Base-by-base conservation (phyloP, 2,329 filamentous ascomycete genomes). In the Phaeosphaeriaceae sp. region DNA sequence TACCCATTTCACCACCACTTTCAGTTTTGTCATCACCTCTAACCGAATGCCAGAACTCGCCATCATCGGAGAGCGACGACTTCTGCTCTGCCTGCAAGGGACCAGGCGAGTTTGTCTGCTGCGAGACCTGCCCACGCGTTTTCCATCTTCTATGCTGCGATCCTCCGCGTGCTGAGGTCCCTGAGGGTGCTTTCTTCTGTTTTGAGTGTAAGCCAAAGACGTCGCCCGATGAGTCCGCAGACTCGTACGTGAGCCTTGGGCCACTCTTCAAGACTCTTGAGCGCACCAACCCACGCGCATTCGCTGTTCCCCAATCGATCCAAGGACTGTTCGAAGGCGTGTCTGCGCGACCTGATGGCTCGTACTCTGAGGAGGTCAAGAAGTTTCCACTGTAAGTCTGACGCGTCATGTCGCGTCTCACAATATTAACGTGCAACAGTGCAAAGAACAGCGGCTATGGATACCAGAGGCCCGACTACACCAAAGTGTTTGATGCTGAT, bases 101-200 rank as follows among this genome's bases (percentile, higher is more conserved):
- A 64, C 91, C 88, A 66, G 94, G 94, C 57, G 88, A 93, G 68
- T 86, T 99, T 63, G 85, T 98, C 65, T 97, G 94, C 80, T 99
- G 95, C 78, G 95, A 98, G 80, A 92, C 91, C 63, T 99, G 95
- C 80, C 87, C 90, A 60, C 88, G 92, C 66, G 92, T 94, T 6
- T 97, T 96, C 79, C 95, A 98, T 79, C 93, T 95, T 75, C 85
- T 87, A 59, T 98, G 95, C 77, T 88, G 95, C 66, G 91, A 96
- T 77, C 93, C 94, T 61, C 90, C 92, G 42, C 82, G 70, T 54
- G 54, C 65, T 24, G 61, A 70, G 32, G 69, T 73, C 55, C 74
- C 74, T 35, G 69, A 73, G 32, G 74, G 72, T 9, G 68, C 70
- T 17, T 98, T 93, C 92, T 95, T 86, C 77, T 98, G 94, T 80